phyloP scores from a whole-genome alignment of 257 asterid genomes.

The Nemophila menziesii region DNA sequence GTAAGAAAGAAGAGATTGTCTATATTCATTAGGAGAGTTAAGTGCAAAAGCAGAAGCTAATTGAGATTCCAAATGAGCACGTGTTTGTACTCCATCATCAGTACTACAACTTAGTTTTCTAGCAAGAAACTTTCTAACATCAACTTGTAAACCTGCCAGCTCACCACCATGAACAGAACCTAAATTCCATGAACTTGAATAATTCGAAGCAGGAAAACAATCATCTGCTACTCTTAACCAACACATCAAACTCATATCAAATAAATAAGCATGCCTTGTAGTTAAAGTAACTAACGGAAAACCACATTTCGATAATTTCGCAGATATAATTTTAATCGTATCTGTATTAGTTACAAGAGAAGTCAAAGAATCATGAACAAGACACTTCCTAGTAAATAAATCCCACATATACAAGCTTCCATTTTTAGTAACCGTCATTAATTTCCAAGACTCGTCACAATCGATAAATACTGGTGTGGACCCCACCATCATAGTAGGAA shows the following conservation, averaged over 20 bases:
- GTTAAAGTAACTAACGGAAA: conserved; percentile 82
- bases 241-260: conserved; percentile 71
- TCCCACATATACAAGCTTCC: conserved; percentile 88
- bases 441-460: conserved; percentile 86
- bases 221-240: conserved; percentile 98
- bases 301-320: conserved; percentile 80
- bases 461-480: conserved; percentile 85
- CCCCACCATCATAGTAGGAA: conserved; percentile 94
- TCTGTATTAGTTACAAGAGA: conserved; percentile 58
- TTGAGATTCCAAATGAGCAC: conserved; percentile 95
- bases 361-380: conserved; percentile 75
- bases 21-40: conserved; percentile 82
- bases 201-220: conserved; percentile 80
- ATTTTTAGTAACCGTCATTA: conserved; percentile 70
- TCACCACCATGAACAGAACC: too few relatives aligned
- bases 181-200: conserved; percentile 93
- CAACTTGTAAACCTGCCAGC: conserved; percentile 82
- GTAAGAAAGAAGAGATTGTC: conserved; percentile 79
- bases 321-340: conserved; percentile 77
- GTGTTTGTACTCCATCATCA: conserved; percentile 90
- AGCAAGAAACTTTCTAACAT: conserved; percentile 80
- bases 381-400: conserved; percentile 65
- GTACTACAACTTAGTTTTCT: conserved; percentile 98
- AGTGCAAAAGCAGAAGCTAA: conserved; percentile 85
- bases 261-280: conserved; percentile 85